phyloP scores from a whole-genome alignment of 768 basidiomycete genomes.

The Tricholoma matsutake region DNA sequence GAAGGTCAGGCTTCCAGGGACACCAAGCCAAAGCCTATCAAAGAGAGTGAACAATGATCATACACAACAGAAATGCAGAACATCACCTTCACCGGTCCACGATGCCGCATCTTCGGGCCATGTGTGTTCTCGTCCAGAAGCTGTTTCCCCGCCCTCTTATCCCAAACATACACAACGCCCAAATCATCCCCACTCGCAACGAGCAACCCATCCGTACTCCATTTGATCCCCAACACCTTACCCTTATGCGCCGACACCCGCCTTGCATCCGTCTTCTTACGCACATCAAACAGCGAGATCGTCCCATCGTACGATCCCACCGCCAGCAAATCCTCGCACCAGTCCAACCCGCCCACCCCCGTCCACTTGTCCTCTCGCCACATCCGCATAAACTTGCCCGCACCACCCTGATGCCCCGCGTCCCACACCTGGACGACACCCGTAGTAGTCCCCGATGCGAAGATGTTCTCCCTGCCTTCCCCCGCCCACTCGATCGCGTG shows the following conservation, averaged over 20 bases:
- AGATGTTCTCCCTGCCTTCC: conserved; percentile 33
- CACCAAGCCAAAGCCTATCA: conserved; percentile 79
- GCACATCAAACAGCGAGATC: conserved; percentile 64
- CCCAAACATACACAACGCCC: conserved; percentile 87
- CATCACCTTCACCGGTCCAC: conserved; percentile 55
- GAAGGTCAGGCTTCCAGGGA: conserved; percentile 73
- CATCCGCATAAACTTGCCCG: conserved; percentile 33
- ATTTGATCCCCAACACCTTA: conserved; percentile 74
- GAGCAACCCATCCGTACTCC: conserved; percentile 70
- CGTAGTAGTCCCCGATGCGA: conserved; percentile 50
- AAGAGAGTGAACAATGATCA: conserved; percentile 5
- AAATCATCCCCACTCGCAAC: conserved; percentile 85
- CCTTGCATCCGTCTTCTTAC: conserved; percentile 34
- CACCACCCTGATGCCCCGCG: conserved; percentile 29
- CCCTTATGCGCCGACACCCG: conserved; percentile 53
- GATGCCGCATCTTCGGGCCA: conserved; percentile 68
- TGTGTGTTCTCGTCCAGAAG: conserved; percentile 36
- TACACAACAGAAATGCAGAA: neutral
- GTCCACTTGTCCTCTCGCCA: conserved; percentile 35
- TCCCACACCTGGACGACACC: conserved; percentile 59
- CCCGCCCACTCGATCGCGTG: conserved; percentile 53
- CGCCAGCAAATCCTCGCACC: conserved; percentile 58
- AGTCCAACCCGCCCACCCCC: conserved; percentile 39
- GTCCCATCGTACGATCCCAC: conserved; percentile 63
- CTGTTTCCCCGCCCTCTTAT: conserved; percentile 43